Percentiles rank a stretch among this genome's conserved stretches.
Evolutionary conservation across 768 basidiomycete species (phyloP).

Genomic region (Mycena amicta): DNA sequence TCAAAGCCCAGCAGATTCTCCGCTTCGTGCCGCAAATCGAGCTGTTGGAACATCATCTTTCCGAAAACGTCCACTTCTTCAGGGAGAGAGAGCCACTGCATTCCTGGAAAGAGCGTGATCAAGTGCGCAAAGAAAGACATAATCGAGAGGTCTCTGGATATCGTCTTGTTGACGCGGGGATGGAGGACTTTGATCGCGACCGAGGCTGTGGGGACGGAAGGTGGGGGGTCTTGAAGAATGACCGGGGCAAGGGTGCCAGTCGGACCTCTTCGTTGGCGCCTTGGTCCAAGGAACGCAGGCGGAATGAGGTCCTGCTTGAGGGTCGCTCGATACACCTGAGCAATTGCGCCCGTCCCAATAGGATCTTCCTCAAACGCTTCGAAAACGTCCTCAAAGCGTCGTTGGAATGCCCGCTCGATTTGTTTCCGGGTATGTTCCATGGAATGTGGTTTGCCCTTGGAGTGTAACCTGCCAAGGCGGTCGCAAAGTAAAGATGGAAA

Average conservation of each 20-base stretch:
- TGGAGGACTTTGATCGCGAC: conserved; percentile 98
- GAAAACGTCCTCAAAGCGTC: conserved; percentile 86
- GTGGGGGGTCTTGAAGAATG: conserved; percentile 65
- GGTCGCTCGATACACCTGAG: conserved; percentile 92
- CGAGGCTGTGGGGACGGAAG: conserved; percentile 76
- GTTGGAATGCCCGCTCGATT: conserved; percentile 82
- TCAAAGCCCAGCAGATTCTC: conserved; percentile 87
- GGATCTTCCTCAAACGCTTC: conserved; percentile 84
- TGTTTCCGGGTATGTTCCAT: conserved; percentile 77
- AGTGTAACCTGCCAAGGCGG: conserved; percentile 84
- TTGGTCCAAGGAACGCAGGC: conserved; percentile 79
- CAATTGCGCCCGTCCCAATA: conserved; percentile 98
- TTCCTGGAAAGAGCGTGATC: conserved; percentile 82
- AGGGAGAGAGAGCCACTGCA: conserved; percentile 94
- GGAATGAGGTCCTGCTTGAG: conserved; percentile 85
- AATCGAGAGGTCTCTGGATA: conserved; percentile 88
- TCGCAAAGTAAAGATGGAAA: conserved; percentile 89
- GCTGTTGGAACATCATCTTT: conserved; percentile 92
- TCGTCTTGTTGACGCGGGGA: conserved; percentile 79
- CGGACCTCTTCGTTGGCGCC: conserved; percentile 54
- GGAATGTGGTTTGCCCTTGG: conserved; percentile 81
- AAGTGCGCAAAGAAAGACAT: conserved; percentile 89
- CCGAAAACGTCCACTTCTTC: conserved; percentile 97
- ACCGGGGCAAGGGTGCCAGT: conserved; percentile 51
- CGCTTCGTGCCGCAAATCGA: conserved; percentile 89